phyloP scores from a whole-genome alignment of 345 rosid genomes.

The Gossypium australe region DNA sequence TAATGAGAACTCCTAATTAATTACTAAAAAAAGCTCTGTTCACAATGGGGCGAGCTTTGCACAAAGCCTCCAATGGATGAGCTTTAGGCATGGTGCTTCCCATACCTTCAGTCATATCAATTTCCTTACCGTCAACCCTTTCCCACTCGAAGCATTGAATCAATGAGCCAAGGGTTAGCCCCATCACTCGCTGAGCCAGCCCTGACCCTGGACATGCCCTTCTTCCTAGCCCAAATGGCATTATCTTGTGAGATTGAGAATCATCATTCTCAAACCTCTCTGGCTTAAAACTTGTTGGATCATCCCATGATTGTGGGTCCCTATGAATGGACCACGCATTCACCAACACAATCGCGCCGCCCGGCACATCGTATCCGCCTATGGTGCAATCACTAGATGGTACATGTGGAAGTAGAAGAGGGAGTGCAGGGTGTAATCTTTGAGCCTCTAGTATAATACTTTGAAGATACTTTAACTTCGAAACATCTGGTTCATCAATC shows the following conservation, averaged over 20 bases:
- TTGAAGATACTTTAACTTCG: neutral
- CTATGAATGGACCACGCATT: neutral
- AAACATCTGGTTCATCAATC: neutral
- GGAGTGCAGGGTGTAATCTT: neutral
- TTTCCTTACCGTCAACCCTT: neutral
- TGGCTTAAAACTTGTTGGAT: neutral
- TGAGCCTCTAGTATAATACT: neutral
- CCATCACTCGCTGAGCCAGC: neutral
- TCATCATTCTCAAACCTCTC: neutral
- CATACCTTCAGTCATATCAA: slow-evolving; percentile 7
- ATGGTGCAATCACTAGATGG: slow-evolving; percentile 8
- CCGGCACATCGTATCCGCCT: slow-evolving; percentile 3
- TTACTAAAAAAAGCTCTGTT: neutral
- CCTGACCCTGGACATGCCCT: slow-evolving; percentile 6
- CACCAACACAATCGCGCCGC: neutral
- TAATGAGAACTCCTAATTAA: neutral
- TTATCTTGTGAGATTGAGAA: neutral
- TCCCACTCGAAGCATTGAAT: neutral
- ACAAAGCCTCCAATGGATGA: slow-evolving; percentile 11
- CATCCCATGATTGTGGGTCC: neutral
- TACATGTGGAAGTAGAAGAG: slow-evolving; percentile 3
- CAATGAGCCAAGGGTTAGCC: neutral
- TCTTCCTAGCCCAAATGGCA: neutral
- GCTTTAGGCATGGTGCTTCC: slow-evolving; percentile 15
- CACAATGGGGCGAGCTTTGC: slow-evolving; percentile 12